Conservation (phyloP, 306 rosid species). For the Castanospermum australe region DNA sequence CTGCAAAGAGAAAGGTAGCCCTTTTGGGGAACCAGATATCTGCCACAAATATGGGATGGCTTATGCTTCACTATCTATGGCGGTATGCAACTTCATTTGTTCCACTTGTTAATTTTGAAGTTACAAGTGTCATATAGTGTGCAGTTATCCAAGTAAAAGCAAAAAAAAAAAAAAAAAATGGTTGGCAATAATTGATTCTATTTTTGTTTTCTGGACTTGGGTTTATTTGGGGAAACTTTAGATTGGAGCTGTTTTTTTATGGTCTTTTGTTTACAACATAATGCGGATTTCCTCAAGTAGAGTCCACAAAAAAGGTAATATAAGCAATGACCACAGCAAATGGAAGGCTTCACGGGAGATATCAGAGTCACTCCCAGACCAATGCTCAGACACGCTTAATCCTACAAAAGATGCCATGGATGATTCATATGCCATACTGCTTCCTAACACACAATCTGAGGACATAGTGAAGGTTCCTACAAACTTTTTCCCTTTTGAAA, state of each 20-base stretch:
- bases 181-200: background rate
- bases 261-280: conserved; percentile 87
- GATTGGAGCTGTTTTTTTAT: conserved; percentile 66
- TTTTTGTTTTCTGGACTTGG: conserved; percentile 4
- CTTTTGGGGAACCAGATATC: conserved; percentile 47
- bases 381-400: conserved; percentile 38
- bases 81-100: conserved; percentile 38
- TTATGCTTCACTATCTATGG: conserved; percentile 62
- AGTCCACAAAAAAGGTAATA: conserved; percentile 9
- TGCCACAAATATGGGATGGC: conserved; percentile 49
- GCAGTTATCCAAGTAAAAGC: background rate
- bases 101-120: background rate
- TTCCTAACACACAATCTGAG: conserved; percentile 35
- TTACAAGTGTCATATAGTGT: background rate
- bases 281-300: conserved; percentile 55
- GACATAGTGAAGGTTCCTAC: conserved; percentile 32
- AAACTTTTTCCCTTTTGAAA: background rate
- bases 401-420: conserved; percentile 36
- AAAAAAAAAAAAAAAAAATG: background rate
- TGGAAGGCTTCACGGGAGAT: conserved; percentile 28
- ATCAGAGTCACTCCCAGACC: conserved; percentile 30
- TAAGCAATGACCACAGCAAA: background rate
- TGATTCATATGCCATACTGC: conserved; percentile 39
- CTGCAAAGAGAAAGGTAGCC: conserved; percentile 54
- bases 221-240: conserved; percentile 31